A percentile compares a stretch with the other conserved stretches of the same genome.
Evolutionary conservation across 1,284 basidiomycete genomes (phyloP).

Genomic region (Coniferiporia weirii): DNA sequence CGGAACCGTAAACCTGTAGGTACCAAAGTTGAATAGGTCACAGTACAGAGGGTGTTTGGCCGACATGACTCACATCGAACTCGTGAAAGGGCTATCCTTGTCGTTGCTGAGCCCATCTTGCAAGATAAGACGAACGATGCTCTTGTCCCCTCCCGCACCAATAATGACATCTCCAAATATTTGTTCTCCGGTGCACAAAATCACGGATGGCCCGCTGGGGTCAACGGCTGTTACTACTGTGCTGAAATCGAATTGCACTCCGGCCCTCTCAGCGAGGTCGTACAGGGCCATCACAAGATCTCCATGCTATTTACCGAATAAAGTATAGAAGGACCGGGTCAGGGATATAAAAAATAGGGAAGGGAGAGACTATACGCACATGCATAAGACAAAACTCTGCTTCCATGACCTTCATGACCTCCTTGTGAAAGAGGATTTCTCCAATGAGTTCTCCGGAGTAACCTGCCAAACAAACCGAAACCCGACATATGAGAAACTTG

Average conservation of each 20-base stretch:
- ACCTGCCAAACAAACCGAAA: neutral
- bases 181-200: slow-evolving; percentile 40
- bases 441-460: slow-evolving; percentile 7
- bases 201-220: slow-evolving; percentile 30
- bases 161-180: slow-evolving; percentile 52
- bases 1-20: neutral
- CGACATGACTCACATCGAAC: neutral
- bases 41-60: neutral
- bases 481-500: neutral
- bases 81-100: neutral
- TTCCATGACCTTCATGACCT: slow-evolving; percentile 15
- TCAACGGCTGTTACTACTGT: slow-evolving; percentile 34
- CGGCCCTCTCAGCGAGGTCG: slow-evolving; percentile 38
- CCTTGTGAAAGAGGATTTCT: slow-evolving; percentile 11
- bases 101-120: slow-evolving; percentile 26
- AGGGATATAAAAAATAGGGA: neutral
- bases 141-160: slow-evolving; percentile 54
- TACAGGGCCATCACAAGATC: slow-evolving; percentile 44
- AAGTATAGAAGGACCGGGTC: neutral
- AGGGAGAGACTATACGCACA: neutral
- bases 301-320: slow-evolving; percentile 31
- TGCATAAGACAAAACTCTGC: slow-evolving; percentile 11
- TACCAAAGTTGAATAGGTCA: neutral
- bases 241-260: slow-evolving; percentile 38
- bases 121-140: slow-evolving; percentile 26